These are phyloP conservation scores for Vachellia collinsii DNA, from an alignment of 306 rosid genomes.

Conservation along the genomic window DNA sequence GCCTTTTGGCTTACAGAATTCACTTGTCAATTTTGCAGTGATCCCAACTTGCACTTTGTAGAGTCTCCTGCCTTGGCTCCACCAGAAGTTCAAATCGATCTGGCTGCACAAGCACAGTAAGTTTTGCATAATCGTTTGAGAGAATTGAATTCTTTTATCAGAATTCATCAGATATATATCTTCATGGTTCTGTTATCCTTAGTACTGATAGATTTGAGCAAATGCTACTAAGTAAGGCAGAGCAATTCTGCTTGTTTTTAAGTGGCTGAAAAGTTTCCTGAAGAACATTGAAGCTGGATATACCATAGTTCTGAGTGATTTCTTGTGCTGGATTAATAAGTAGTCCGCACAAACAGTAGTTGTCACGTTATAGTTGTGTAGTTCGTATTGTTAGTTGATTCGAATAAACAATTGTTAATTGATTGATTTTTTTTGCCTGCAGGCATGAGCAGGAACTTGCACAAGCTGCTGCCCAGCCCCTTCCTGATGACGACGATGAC, in stretches of 20 bases:
- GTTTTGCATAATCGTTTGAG: conserved; percentile 20
- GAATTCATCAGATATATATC: too few species aligned
- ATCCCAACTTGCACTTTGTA: conserved; percentile 71
- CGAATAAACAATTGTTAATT: not conserved
- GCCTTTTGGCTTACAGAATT: not conserved
- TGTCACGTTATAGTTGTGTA: not conserved
- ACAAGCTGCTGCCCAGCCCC: conserved; percentile 73
- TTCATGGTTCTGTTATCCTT: not conserved
- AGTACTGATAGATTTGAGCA: not conserved
- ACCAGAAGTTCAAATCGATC: conserved; percentile 78
- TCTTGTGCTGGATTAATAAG: not conserved
- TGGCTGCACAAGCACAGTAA: conserved; percentile 69
- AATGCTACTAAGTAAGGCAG: not conserved
- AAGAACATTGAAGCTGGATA: not conserved
- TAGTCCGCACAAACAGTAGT: not conserved
- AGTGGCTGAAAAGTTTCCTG: not conserved
- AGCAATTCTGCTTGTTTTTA: not conserved
- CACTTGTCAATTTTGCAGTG: conserved; percentile 50
- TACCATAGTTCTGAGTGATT: not conserved
- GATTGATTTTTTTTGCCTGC: conserved; percentile 3
- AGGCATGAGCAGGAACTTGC: conserved; percentile 79
- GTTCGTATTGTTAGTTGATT: not conserved
- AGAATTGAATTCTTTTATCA: not conserved
- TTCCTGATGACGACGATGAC: conserved; percentile 81
- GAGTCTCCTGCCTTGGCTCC: conserved; percentile 86